A percentile compares a stretch with the other conserved stretches of the same genome.
phyloP scores from a whole-genome alignment of 2,329 filamentous ascomycete genomes.

The Fusarium nisikadoi region DNA sequence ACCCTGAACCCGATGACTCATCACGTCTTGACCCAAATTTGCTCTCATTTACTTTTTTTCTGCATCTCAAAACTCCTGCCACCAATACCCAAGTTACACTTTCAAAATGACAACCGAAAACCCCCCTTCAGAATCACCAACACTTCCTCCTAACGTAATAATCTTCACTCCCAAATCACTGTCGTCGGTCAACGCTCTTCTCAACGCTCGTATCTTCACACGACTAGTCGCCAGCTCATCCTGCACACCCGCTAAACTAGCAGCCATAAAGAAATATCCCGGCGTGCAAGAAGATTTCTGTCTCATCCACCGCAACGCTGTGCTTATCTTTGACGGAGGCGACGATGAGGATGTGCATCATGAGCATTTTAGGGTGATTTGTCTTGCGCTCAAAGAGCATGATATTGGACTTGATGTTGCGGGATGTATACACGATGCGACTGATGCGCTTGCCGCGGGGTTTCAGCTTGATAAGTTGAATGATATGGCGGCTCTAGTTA shows the following conservation, averaged over 20 bases:
- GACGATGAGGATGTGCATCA: background rate
- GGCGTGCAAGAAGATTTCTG: background rate
- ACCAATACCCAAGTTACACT: too few species aligned
- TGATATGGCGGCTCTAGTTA: constrained; percentile 8
- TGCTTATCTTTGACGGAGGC: background rate
- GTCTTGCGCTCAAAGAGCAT: constrained; percentile 14
- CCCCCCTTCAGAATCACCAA: background rate
- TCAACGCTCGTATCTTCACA: background rate
- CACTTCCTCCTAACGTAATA: background rate
- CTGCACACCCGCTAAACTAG: background rate
- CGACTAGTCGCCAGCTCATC: constrained; percentile 8
- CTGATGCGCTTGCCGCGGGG: background rate
- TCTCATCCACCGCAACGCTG: background rate
- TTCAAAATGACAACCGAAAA: background rate
- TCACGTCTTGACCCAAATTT: background rate
- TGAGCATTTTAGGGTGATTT: constrained; percentile 15
- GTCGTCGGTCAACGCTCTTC: background rate
- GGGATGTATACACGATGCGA: constrained; percentile 11
- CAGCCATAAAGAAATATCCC: background rate
- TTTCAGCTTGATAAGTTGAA: constrained; percentile 15
- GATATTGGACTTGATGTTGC: constrained; percentile 19
- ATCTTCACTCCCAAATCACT: constrained; percentile 1
- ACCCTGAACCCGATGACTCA: background rate
- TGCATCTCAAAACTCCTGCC: background rate
- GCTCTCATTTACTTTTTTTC: background rate